These are phyloP conservation scores for Alternaria sp. DNA, from an alignment of 2,329 filamentous ascomycete genomes.

Conservation along the genomic window DNA sequence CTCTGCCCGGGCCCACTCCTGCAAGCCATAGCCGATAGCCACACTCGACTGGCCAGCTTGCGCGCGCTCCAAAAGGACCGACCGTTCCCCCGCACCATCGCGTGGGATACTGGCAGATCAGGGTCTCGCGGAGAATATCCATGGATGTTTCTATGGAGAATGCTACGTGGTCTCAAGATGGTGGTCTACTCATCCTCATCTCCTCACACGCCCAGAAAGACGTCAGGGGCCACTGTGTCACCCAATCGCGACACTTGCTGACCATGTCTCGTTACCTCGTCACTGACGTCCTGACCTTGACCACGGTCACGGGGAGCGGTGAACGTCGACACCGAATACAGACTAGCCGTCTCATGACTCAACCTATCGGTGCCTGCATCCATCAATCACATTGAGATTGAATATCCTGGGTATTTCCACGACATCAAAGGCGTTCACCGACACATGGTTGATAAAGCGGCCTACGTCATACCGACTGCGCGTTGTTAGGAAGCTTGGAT, in stretches of 20 bases:
- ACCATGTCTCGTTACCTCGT: background rate
- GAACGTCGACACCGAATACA: constrained; percentile 4
- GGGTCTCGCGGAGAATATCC: constrained; percentile 17
- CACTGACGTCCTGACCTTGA: background rate
- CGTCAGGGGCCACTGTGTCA: background rate
- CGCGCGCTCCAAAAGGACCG: constrained; percentile 1
- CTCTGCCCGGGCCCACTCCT: constrained; percentile 6
- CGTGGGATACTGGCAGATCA: constrained; percentile 12
- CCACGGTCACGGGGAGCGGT: constrained; percentile 12
- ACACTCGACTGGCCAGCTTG: constrained; percentile 10
- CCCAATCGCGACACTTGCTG: constrained; percentile 2
- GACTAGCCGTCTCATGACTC: constrained; percentile 6
- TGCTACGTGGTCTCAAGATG: constrained; percentile 15
- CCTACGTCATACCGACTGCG: background rate
- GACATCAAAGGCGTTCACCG: background rate
- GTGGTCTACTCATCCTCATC: constrained; percentile 1
- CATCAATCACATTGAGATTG: background rate
- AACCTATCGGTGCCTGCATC: constrained; percentile 2
- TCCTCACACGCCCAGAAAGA: background rate
- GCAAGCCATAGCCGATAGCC: constrained; percentile 12
- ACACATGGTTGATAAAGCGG: background rate
- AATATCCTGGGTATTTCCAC: background rate
- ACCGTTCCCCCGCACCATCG: constrained; percentile 14
- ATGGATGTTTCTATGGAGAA: background rate
- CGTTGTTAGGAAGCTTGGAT: background rate